Percentiles rank a stretch among this genome's conserved stretches.
phyloP scores from a whole-genome alignment of 495 filamentous ascomycete species.

The Penicillium crystallinum region DNA sequence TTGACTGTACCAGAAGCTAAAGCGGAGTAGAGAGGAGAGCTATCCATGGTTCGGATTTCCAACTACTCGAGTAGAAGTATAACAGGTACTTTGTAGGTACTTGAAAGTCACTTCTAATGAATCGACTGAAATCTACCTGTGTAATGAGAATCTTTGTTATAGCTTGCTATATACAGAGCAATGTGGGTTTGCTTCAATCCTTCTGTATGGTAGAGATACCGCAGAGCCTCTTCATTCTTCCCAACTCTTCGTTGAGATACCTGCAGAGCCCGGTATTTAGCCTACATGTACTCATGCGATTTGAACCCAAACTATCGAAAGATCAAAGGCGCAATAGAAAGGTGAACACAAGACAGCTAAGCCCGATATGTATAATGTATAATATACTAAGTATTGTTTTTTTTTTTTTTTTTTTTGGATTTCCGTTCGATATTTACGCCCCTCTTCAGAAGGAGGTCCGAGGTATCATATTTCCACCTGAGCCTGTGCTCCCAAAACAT shows the following conservation, averaged over 20 bases:
- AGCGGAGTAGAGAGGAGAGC: conserved; percentile 22
- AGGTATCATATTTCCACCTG: conserved; percentile 22
- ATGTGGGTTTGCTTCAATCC: background rate
- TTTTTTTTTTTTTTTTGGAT: background rate
- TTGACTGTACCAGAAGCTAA: conserved; percentile 6
- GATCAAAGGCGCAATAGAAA: background rate
- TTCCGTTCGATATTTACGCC: background rate
- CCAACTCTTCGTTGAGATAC: background rate
- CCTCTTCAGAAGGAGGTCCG: conserved; percentile 11
- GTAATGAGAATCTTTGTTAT: no score
- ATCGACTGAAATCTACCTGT: no score
- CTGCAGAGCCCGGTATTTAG: background rate
- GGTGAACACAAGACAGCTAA: background rate
- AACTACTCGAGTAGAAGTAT: no score
- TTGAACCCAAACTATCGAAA: background rate
- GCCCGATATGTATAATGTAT: no score
- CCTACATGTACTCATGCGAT: background rate
- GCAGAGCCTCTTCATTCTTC: conserved; percentile 1
- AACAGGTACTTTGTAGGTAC: no score
- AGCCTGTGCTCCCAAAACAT: conserved; percentile 10
- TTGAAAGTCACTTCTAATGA: no score
- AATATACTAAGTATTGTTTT: conserved; percentile 2
- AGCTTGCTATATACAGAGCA: no score
- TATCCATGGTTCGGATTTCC: conserved; percentile 18
- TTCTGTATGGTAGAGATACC: background rate